Evolutionary conservation across 768 basidiomycete genomes (phyloP).

Genomic region (Mycena metata): DNA sequence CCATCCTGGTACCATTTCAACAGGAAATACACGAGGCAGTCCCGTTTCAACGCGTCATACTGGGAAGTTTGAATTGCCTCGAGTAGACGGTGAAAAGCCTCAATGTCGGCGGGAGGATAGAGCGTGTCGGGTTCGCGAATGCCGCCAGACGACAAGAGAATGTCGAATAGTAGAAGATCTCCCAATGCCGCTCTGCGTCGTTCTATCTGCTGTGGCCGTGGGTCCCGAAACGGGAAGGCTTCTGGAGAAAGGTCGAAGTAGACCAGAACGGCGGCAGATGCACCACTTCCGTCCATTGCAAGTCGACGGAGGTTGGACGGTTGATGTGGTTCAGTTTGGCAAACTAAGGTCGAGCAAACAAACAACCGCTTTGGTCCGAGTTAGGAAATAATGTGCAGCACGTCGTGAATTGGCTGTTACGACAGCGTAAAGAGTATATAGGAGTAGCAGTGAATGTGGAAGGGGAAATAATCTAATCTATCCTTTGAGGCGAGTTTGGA

Average conservation of each 20-base stretch:
- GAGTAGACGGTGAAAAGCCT: slow-evolving; percentile 68
- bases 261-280: slow-evolving; percentile 35
- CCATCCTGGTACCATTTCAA: slow-evolving; percentile 84
- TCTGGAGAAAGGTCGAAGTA: slow-evolving; percentile 68
- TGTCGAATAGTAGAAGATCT: slow-evolving; percentile 80
- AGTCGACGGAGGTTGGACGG: not conserved
- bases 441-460: not conserved
- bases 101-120: slow-evolving; percentile 76
- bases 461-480: slow-evolving; percentile 5
- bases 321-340: slow-evolving; percentile 13
- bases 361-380: slow-evolving; percentile 23
- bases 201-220: slow-evolving; percentile 69
- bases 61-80: slow-evolving; percentile 69
- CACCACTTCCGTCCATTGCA: slow-evolving; percentile 5
- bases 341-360: not conserved
- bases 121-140: slow-evolving; percentile 69
- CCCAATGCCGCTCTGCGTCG: slow-evolving; percentile 71
- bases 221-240: slow-evolving; percentile 71
- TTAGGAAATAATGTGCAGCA: slow-evolving; percentile 9
- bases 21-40: slow-evolving; percentile 85
- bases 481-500: slow-evolving; percentile 9
- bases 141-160: slow-evolving; percentile 75
- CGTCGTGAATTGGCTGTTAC: too few relatives aligned
- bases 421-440: too few relatives aligned
- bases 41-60: slow-evolving; percentile 84